Evolutionary conservation across 1,284 basidiomycete species (phyloP), one percentile per base, ranked within the genome.

Genomic region (Xanthoconium separans): DNA sequence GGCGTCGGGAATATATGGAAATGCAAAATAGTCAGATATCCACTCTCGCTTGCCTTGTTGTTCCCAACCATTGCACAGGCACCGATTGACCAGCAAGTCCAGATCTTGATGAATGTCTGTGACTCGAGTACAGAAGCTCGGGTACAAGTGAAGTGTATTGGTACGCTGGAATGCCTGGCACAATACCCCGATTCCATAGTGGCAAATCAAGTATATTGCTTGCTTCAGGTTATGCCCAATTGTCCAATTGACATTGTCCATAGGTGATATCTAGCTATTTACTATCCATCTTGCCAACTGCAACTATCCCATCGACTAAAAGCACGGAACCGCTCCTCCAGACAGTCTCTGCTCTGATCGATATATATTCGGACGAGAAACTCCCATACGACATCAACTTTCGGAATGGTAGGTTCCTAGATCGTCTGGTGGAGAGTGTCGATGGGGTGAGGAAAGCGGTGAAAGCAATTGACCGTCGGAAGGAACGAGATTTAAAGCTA

Each of bases 351-450:
- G 91, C 90, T 27, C 71, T 98, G 46, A 93, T 98, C 60, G 96
- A 98, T 70, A 89, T 96, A 47, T 99, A 92, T 71, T 93, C 95
- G 2, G 96, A 99, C 73, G 97, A 99, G 71, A 80, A 74, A 10
- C 73, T 84, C 47, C 79, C 86, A 0, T 97, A 91, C 70, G 95
- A 99, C 71, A 63, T 81, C 54, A 89, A 87, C 60, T 98, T 98
- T 75, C 78, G 84, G 16, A 68, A 83, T 44, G 80, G 78, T 0
- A 70, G 73, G 5, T 87, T 82, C 69, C 69, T 88, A 7, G 71
- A 75, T 8, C 71, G 68, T 40, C 77, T 94, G 12, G 73, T 74
- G 4, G 73, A 71, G 16, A 75, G 78, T 30, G 75, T 90, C 0
- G 80, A 82, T 15, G 79, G 80, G 15, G 72, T 92, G 31, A 79